Evolutionary conservation across 306 rosid species (phyloP), one percentile per base, ranked within the genome.

Genomic region (Quercus engelmannii): DNA sequence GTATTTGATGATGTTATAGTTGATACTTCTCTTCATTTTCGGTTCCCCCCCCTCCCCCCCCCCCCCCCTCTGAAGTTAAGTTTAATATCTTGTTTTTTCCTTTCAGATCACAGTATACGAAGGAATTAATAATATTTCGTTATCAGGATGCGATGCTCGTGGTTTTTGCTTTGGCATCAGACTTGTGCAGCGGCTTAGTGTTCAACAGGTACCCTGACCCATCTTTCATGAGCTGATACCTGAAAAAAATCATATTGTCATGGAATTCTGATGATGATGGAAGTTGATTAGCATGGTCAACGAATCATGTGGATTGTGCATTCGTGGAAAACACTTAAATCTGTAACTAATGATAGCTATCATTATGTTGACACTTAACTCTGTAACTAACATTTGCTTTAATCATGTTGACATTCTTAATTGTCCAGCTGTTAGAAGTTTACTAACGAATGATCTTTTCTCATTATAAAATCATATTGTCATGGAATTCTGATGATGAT

Each of bases 81-180:
- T 68, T 67, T 68, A 68, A 67, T 67, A 14, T 17, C 7, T 31
- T 31, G 10, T 65, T 62, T 64, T 64, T 64, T 31, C 20, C 3
- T 68, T 19, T 68, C 72, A 68, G 72, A 19, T 68, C 52, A 1
- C 8, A 68, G n/a, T 2, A 33, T 19, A 10, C 17, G 72, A 68
- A 5, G 52, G 52, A 28, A 33, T 68, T 68, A 68, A 68, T 38
- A 35, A 4, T 14, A 68, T 68, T 68, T 68, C 72, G 0, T 33
- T 68, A 31, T 68, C 72, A 4, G 26, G 72, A 35, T 18, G 72
- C n/a, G 72, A 68, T 68, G 72, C 72, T 33, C 72, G 72, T 35
- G 72, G n/a, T 68, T 68, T 68, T 25, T 68, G 72, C 72, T 68
- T 68, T 68, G 72, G 72, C 46, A 35, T 68, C 72, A 33, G 72